Conservation (phyloP, 2,329 filamentous ascomycete genomes). For the Escovopsis sp. region DNA sequence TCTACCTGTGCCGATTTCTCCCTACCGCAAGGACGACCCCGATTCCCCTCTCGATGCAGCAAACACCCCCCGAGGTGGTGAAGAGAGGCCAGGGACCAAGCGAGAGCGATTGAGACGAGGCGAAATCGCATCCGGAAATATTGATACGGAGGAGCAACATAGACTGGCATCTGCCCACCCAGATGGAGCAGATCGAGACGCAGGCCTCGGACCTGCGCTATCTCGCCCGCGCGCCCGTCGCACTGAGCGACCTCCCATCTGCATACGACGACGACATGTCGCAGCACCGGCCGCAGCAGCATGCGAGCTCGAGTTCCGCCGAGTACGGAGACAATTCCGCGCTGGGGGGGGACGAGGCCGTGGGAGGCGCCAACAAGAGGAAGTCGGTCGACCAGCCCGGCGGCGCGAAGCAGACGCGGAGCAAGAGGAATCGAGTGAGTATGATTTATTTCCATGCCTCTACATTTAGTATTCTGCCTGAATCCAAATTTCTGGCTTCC, state of each 20-base stretch:
- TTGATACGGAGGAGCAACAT: no score
- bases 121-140: no score
- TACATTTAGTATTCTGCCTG: no score
- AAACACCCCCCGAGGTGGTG: no score
- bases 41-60: no score
- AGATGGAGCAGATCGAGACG: constrained; percentile 39
- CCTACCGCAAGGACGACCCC: no score
- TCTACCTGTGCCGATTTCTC: no score
- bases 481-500: no score
- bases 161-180: neutral
- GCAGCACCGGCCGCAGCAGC: constrained; percentile 16
- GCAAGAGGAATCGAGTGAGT: constrained; percentile 45
- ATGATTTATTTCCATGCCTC: neutral
- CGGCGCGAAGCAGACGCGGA: constrained; percentile 39
- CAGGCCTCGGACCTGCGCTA: constrained; percentile 40
- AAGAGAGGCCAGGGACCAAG: no score
- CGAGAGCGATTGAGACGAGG: no score
- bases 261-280: constrained; percentile 14
- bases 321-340: constrained; percentile 37
- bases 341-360: constrained; percentile 10
- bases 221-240: constrained; percentile 26
- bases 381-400: constrained; percentile 28
- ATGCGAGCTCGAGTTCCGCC: constrained; percentile 24
- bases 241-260: constrained; percentile 14
- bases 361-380: constrained; percentile 18